Evolutionary conservation across 2,329 filamentous ascomycete genomes (phyloP), one percentile per base, ranked within the genome.

Genomic region (Colletotrichum musicola): DNA sequence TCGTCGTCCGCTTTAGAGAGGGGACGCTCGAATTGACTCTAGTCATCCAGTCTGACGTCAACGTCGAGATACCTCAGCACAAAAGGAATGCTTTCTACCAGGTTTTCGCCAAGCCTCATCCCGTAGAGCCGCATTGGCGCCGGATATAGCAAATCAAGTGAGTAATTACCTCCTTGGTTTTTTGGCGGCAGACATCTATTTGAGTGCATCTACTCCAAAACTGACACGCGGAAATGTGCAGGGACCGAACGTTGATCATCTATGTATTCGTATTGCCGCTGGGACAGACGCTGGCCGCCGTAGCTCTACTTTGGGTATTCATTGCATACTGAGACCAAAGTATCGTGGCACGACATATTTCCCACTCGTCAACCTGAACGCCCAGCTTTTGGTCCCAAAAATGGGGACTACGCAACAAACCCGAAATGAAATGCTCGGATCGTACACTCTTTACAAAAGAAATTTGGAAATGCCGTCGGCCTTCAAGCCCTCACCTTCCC

Each of bases 371-470:
- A 70, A 66, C 67, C 69, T 60, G 30, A 71, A 71, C 69, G 67
- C 69, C 69, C 50, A 71, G 67, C 69, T 71, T 71, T 71, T 51
- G 51, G 54, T 47, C 44, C 61, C 35, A 46, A 50, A 25, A n/a
- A 20, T 35, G 30, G 30, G n/a, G 54, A 12, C 56, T 20, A 40
- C 18, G 30, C 54, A 63, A 44, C 18, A 51, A 54, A 14, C 55
- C 55, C 30, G 30, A 30, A 35, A 49, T 54, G 14, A 27, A 57
- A 55, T 62, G 22, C 40, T 47, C 35, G 22, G 44, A 69, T 66
- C 50, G 30, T 66, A 69, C 62, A 66, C n/a, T 56, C 20, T 22
- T 35, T 44, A 69, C 66, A 67, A 72, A 71, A 50, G 25, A 64
- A 67, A 70, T 25, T n/a, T 53, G 9, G 30, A 42, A 20, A 16